Conservation (phyloP, 177 flowering plant species). For the Vitis hybrid region DNA sequence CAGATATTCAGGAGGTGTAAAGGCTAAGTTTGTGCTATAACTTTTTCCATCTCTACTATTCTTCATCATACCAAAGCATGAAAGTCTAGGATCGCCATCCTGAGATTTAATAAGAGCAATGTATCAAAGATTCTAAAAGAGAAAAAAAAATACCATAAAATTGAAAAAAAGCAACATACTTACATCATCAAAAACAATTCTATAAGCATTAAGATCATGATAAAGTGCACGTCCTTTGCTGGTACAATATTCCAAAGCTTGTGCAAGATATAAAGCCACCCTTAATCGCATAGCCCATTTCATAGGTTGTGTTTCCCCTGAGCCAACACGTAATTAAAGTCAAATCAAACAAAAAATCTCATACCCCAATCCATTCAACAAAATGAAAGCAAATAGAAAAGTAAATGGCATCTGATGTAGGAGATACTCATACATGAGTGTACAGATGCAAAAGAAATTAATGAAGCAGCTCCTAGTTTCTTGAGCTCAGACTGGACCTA, state of each 20-base stretch:
- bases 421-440: neutral
- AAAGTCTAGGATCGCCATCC: conserved; percentile 87
- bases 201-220: conserved; percentile 91
- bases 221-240: conserved; percentile 82
- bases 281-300: conserved; percentile 92
- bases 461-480: neutral
- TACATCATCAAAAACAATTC: conserved; percentile 85
- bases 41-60: conserved; percentile 96
- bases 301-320: conserved; percentile 95
- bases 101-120: conserved; percentile 19
- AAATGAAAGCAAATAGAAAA: neutral
- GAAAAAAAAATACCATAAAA: neutral
- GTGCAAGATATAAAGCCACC: conserved; percentile 83
- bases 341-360: neutral
- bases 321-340: conserved; percentile 6
- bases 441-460: neutral
- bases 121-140: neutral
- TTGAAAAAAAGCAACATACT: conserved; percentile 14
- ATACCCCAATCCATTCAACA: neutral
- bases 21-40: conserved; percentile 90
- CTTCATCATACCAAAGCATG: conserved; percentile 95
- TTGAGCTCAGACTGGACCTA: neutral
- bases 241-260: conserved; percentile 87
- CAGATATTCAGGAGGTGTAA: conserved; percentile 92
- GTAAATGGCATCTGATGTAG: neutral